These are phyloP conservation scores for Daldinia concentrica DNA, from an alignment of 495 filamentous ascomycete species.

Conservation along the genomic window DNA sequence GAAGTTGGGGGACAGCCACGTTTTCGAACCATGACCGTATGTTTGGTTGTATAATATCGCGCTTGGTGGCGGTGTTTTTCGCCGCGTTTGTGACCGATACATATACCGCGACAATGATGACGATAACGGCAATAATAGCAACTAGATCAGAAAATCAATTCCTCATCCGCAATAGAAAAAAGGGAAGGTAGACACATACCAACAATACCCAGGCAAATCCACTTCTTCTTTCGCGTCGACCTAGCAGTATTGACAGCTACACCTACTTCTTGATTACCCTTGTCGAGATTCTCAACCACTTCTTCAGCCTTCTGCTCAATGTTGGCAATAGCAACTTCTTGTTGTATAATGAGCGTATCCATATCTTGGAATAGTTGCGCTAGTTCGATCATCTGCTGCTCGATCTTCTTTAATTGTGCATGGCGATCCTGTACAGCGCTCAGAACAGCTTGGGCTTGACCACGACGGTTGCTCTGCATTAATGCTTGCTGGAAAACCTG, in stretches of 20 bases:
- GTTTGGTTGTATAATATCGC: constrained; percentile 41
- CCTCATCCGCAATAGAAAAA: no score
- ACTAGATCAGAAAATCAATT: constrained; percentile 50
- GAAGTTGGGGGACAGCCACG: constrained; percentile 25
- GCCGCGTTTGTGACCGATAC: constrained; percentile 46
- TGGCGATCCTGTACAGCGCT: constrained; percentile 83
- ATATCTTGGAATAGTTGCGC: constrained; percentile 85
- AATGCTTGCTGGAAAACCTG: constrained; percentile 86
- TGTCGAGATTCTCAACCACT: constrained; percentile 76
- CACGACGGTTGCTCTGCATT: constrained; percentile 75
- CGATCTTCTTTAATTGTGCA: constrained; percentile 89
- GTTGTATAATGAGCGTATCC: constrained; percentile 81
- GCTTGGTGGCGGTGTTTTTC: constrained; percentile 23
- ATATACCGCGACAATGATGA: constrained; percentile 59
- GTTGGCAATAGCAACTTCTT: constrained; percentile 76
- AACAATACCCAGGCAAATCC: constrained; percentile 87
- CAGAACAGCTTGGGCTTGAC: constrained; percentile 80
- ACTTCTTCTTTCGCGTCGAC: constrained; percentile 91
- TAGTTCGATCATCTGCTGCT: constrained; percentile 85
- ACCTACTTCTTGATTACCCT: constrained; percentile 81
- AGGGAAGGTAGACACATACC: constrained; percentile 68
- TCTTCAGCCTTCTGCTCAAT: constrained; percentile 87
- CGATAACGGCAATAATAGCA: constrained; percentile 61
- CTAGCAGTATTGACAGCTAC: constrained; percentile 82
- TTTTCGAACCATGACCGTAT: constrained; percentile 31